Evolutionary conservation across 106 monocot genomes (phyloP).

Genomic region (Iris macrosiphon): DNA sequence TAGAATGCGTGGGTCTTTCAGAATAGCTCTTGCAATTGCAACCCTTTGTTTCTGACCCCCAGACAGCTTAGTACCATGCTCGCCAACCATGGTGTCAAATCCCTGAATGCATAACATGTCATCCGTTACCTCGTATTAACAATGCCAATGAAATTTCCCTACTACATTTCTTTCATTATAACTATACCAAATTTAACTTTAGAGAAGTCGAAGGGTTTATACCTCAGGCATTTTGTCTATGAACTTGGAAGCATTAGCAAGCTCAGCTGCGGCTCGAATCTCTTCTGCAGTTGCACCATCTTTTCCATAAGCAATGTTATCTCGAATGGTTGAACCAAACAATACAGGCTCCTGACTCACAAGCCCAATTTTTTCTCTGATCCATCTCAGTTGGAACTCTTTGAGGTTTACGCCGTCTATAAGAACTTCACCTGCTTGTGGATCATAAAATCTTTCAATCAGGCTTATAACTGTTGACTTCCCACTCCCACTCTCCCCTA

Average conservation of each 20-base stretch:
- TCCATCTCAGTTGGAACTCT: conserved; percentile 42
- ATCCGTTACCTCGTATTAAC: neutral
- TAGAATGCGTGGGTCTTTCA: too few species aligned
- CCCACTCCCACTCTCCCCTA: conserved; percentile 50
- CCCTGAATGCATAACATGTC: conserved; percentile 20
- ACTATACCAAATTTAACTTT: too few species aligned
- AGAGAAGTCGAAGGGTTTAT: too few species aligned
- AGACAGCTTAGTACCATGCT: conserved; percentile 57
- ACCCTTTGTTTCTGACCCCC: too few species aligned
- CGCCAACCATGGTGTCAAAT: conserved; percentile 51
- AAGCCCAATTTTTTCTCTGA: conserved; percentile 43
- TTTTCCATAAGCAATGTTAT: conserved; percentile 41
- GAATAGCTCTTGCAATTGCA: too few species aligned
- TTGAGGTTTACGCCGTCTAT: conserved; percentile 37
- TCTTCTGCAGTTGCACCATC: conserved; percentile 34
- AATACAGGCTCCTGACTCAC: conserved; percentile 50
- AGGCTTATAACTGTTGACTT: conserved; percentile 48
- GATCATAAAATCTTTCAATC: conserved; percentile 48
- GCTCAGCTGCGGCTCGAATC: conserved; percentile 40
- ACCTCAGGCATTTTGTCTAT: conserved; percentile 9
- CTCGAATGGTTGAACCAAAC: conserved; percentile 31
- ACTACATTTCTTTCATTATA: too few species aligned
- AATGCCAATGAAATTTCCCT: neutral
- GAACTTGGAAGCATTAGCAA: conserved; percentile 29
- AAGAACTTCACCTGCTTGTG: conserved; percentile 31